Evolutionary conservation across 2,329 filamentous ascomycete species (phyloP).

Genomic region (Colletotrichum noveboracense): DNA sequence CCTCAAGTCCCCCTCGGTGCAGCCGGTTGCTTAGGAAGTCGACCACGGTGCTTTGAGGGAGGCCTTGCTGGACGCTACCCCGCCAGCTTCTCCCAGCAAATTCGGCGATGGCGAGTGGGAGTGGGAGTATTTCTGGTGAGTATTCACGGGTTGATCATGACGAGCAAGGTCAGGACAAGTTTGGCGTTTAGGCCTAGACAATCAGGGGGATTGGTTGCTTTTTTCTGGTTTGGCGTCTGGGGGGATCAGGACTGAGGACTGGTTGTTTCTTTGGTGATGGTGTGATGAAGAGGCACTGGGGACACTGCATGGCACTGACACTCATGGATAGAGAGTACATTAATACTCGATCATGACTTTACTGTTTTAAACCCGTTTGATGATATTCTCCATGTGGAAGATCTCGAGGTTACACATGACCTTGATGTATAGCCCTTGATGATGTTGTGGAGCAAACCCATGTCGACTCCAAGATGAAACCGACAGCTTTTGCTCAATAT

Average conservation of each 20-base stretch:
- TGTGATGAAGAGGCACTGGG: not conserved
- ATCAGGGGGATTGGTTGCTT: not conserved
- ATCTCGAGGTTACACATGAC: not conserved
- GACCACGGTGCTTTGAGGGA: not conserved
- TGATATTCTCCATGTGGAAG: not conserved
- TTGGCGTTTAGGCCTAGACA: constrained; percentile 13
- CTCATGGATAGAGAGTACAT: constrained; percentile 12
- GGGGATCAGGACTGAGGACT: not conserved
- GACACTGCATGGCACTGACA: not conserved
- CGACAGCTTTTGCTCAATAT: not conserved
- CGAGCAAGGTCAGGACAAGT: not conserved
- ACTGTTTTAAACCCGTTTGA: not conserved
- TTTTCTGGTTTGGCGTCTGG: not conserved
- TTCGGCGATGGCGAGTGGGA: not conserved
- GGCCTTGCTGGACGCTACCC: not conserved
- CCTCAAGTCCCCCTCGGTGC: not conserved
- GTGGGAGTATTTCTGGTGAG: not conserved
- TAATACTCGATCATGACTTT: constrained; percentile 12
- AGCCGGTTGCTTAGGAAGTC: constrained; percentile 1
- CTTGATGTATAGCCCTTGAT: not conserved
- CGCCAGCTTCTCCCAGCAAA: not conserved
- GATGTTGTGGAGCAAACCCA: not conserved
- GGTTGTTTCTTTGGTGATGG: not conserved
- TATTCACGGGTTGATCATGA: not conserved
- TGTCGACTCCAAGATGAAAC: too few relatives aligned